phyloP scores from a whole-genome alignment of 495 filamentous ascomycete species.

The Daldinia bambusicola region DNA sequence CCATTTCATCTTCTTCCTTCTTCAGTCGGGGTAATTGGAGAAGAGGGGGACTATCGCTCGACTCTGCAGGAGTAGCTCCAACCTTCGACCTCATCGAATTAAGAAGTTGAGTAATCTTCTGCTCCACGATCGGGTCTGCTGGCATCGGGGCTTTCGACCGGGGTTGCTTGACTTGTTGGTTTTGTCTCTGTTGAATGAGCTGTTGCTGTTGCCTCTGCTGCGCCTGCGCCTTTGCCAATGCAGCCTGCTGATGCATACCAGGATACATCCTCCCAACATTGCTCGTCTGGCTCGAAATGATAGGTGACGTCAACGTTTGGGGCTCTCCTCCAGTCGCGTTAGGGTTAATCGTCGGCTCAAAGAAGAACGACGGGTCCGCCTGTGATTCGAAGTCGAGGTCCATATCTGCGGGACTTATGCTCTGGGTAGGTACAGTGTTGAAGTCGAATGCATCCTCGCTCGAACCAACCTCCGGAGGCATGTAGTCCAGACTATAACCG shows the following conservation, averaged over 20 bases:
- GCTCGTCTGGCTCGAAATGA: conserved; percentile 58
- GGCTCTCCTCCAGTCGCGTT: conserved; percentile 70
- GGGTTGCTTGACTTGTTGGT: conserved; percentile 52
- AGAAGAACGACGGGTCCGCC: conserved; percentile 61
- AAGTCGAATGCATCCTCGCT: conserved; percentile 67
- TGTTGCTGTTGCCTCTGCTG: conserved; percentile 76
- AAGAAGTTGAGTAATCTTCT: conserved; percentile 84
- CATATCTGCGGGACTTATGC: conserved; percentile 62
- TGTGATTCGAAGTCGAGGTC: conserved; percentile 72
- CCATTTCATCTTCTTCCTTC: conserved; percentile 98
- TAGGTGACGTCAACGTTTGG: conserved; percentile 48
- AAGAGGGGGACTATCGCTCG: conserved; percentile 60
- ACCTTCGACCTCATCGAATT: conserved; percentile 81
- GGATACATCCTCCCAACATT: conserved; percentile 80
- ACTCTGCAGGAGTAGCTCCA: conserved; percentile 60
- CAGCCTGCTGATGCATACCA: conserved; percentile 91
- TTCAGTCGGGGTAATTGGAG: conserved; percentile 66
- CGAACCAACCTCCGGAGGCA: conserved; percentile 56
- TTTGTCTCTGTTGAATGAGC: conserved; percentile 58
- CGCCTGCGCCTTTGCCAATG: conserved; percentile 77
- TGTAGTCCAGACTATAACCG: conserved; percentile 63
- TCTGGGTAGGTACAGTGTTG: conserved; percentile 61
- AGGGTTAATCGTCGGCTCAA: conserved; percentile 73
- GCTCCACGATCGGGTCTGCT: conserved; percentile 76
- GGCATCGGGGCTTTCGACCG: conserved; percentile 61